phyloP scores from a whole-genome alignment of 1,284 basidiomycete genomes.

The Apiotrichum siamense region DNA sequence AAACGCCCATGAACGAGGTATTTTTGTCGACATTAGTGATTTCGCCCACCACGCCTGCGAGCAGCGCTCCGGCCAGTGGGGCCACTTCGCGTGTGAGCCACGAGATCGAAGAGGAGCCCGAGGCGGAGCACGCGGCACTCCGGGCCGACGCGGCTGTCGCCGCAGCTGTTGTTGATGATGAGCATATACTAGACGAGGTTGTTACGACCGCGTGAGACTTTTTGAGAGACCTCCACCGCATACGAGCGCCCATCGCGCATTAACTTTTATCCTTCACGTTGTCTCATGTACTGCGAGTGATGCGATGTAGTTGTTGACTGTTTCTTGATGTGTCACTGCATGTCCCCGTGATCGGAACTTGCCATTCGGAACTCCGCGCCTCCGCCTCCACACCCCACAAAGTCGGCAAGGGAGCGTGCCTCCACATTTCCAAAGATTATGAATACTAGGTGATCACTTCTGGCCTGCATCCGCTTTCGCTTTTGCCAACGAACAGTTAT shows the following conservation, averaged over 20 bases:
- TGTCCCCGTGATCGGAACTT: too few relatives aligned
- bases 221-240: not conserved
- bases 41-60: not conserved
- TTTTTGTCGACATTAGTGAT: constrained; percentile 45
- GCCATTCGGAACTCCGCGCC: too few relatives aligned
- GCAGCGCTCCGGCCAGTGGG: not conserved
- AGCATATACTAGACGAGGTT: constrained; percentile 1
- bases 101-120: constrained; percentile 10
- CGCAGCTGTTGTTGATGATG: not conserved
- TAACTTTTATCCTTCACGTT: not conserved
- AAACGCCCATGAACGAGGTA: constrained; percentile 51
- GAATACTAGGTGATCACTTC: too few relatives aligned
- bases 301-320: not conserved
- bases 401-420: too few relatives aligned
- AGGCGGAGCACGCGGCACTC: not conserved
- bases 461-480: not conserved
- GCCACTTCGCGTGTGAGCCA: constrained; percentile 1
- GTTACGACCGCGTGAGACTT: not conserved
- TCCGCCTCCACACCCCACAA: too few relatives aligned
- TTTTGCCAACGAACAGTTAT: not conserved
- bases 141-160: not conserved
- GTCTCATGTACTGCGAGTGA: not conserved
- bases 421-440: not conserved
- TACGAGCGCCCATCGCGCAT: too few relatives aligned
- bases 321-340: not conserved